Evolutionary conservation across 192 early-diverging fungal genomes (phyloP), one percentile per base, ranked within the genome.

Genomic region (Coemansia sp.): DNA sequence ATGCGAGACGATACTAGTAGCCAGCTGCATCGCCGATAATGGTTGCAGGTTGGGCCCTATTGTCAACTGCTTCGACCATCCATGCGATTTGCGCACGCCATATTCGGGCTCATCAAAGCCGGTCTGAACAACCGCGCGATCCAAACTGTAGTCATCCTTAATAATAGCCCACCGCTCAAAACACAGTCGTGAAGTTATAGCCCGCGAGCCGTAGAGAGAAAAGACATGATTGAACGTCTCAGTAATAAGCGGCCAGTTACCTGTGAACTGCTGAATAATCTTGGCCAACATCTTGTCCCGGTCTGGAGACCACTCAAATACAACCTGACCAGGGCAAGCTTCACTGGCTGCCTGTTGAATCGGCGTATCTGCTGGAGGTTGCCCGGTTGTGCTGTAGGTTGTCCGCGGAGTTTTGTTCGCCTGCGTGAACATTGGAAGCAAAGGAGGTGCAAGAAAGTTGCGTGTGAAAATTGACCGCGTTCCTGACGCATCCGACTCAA

Each of bases 31-130:
- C 1, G 66, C 66, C n/a, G 66, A 58, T 42, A 62, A 34, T 14
- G 51, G 50, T 12, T 57, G 12, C 14, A 56, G 44, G 11, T 33
- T 18, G 2, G 74, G 74, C 48, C 66, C 60, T 5, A 71, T 50
- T 4, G 51, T 27, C 9, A 75, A 55, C 24, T 66, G 58, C 11
- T 34, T 60, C 19, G 66, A 59, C 72, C 72, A 75, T 27, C 44
- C 53, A 23, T 57, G 61, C 12, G 39, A 54, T 18, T 57, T 67
- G 53, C 74, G 67, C 39, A 59, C 45, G 12, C 62, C 57, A 50
- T 66, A 75, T 19, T 77, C 74, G 27, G 64, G 68, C 42, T 77
- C 74, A 48, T 70, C 74, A 59, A 64, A 71, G 18, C 74, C 74
- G 12, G 69, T 70, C 46, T 71, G 67, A 15, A 71, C 61, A 9